Evolutionary conservation across 2,329 filamentous ascomycete species (phyloP), one percentile per base, ranked within the genome.

Genomic region (Diaporthe citriasiana): DNA sequence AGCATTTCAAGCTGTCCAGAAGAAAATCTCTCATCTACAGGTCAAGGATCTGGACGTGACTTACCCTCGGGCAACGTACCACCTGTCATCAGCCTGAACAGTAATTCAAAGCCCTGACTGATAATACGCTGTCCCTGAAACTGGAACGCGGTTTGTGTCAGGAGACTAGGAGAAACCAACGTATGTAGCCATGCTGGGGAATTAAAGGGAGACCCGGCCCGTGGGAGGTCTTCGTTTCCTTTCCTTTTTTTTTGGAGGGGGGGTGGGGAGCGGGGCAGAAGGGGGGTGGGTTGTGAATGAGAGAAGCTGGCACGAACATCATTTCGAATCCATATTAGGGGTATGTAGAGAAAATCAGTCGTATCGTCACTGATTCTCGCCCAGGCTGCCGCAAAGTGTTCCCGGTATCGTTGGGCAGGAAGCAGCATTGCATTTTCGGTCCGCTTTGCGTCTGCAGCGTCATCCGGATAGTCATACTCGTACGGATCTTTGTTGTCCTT

Each of bases 61-160:
- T 51, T 22, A 66, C 63, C 13, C n/a, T 35, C 30, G 15, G 63
- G 30, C 2, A 66, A 15, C 8, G 63, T 38, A 3, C 63, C 45
- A 7, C 63, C 63, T 5, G 33, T 50, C 63, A 51, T 51, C 19
- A 66, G 4, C 6, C 63, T 66, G 30, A 17, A 66, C 7, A 66
- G 40, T 13, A 66, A 38, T 9, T 66, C 63, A 17, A 66, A 66
- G 19, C 22, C 63, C 8, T 66, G 63, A 15, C 51, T 30, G 30
- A 66, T 38, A 15, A 66, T 66, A 13, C 63, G 63, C 22, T 66
- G 33, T 17, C 63, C 30, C 19, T 12, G 19, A 15, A 12, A 25
- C 63, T 66, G n/a, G 13, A 19, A 0, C 22, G 1, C 22, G 10
- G 47, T 4, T 5, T 2, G 5, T 25, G 13, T 66, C 35, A 66